Base-by-base conservation (phyloP, 1,284 basidiomycete species). In the Cystobasidiaceae sp. region DNA sequence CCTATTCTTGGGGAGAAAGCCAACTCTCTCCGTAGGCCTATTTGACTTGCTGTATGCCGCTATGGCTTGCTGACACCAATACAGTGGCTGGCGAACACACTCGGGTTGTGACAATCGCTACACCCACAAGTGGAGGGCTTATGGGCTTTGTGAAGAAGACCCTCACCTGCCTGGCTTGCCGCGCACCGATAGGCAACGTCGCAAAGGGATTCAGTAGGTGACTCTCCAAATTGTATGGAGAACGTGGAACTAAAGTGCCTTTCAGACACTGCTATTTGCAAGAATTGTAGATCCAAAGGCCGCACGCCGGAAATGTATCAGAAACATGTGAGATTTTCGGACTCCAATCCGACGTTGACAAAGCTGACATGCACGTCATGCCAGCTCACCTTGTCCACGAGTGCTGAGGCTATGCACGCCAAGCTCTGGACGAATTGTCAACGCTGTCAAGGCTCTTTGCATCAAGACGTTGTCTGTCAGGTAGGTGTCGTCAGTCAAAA, bases 141-240 rank as follows among this genome's bases (percentile, higher is more conserved):
- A 97, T 97, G 93, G 94, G 93, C 76, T 97, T 94, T 73, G 91
- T 92, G 0, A 90, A 94, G 27, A 93, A 92, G 78, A 93, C 89
- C 0, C 84, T 88, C 0, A 97, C 90, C 1, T 97, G 93, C 74
- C 79, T 97, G 39, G 90, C 93, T 0, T 97, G 93, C 78, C 93
- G 92, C 77, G 93, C 93, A 0, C 86, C 90, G 11, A 75, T 97
- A 25, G 51, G 25, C 57, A 82, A 84, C 67, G 75, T 82, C 2
- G 86, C 82, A 68, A 88, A 89, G 70, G 86, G 86, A 66, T 81
- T 85, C 71, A 85, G 90, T 92, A 71, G 56, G 80, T 73, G 74
- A 69, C 45, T 41, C 55, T 56, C 27, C 9, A 1, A n/a, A 8
- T 25, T 11, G 13, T n/a, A n/a, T 21, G n/a, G 15, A 34, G 17